Conservation (phyloP, 257 asterid genomes). For the Solanum ahanhuiri region DNA sequence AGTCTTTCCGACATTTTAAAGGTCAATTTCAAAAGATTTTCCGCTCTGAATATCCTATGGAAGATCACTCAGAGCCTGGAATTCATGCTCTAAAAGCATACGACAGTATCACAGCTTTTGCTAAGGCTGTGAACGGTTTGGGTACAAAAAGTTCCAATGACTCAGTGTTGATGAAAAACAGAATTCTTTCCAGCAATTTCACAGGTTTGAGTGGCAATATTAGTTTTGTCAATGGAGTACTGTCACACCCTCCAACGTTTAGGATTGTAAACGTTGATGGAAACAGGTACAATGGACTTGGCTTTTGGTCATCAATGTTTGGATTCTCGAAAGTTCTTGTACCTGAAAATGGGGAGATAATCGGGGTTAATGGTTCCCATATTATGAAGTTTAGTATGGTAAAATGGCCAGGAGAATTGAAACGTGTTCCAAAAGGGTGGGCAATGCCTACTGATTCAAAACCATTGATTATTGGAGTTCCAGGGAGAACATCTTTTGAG, state of each 20-base stretch:
- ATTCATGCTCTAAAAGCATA: constrained; percentile 32
- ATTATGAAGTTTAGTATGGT: constrained; percentile 1
- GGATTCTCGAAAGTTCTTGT: constrained; percentile 8
- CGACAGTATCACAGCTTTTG: constrained; percentile 23
- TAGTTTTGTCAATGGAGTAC: constrained; percentile 5
- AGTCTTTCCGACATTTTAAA: constrained; percentile 12
- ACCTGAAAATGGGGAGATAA: not conserved
- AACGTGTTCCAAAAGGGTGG: constrained; percentile 36
- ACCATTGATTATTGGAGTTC: constrained; percentile 31
- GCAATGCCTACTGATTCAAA: constrained; percentile 24
- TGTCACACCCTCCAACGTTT: constrained; percentile 2
- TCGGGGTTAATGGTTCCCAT: not conserved
- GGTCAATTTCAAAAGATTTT: constrained; percentile 8
- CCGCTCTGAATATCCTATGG: constrained; percentile 15
- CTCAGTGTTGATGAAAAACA: constrained; percentile 8
- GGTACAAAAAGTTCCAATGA: not conserved
- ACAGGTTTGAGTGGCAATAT: constrained; percentile 28
- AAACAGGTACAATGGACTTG: constrained; percentile 20
- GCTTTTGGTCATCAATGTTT: constrained; percentile 20
- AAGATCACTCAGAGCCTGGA: constrained; percentile 19
- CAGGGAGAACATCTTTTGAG: constrained; percentile 7
- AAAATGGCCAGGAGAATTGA: constrained; percentile 35
- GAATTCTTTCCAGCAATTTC: constrained; percentile 17
- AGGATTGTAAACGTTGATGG: constrained; percentile 29
- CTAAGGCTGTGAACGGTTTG: not conserved